Evolutionary conservation across 2,329 filamentous ascomycete genomes (phyloP).

Genomic region (Phialophora macrospora): DNA sequence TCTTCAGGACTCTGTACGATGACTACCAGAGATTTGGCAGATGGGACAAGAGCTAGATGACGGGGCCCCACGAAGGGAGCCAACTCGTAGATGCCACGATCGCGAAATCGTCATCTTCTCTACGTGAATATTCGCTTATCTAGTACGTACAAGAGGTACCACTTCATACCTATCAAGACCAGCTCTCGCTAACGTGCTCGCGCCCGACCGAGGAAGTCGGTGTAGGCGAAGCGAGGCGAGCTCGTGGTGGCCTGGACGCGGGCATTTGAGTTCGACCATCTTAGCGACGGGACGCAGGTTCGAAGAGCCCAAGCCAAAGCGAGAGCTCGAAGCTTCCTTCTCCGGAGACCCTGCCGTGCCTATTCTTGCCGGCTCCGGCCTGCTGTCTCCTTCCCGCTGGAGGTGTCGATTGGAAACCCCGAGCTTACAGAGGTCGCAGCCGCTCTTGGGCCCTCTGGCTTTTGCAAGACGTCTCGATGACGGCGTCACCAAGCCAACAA

Average conservation of each 20-base stretch:
- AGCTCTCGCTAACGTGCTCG: neutral
- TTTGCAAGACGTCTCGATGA: neutral
- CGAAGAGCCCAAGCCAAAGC: neutral
- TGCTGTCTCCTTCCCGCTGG: neutral
- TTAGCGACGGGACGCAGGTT: neutral
- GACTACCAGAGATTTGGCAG: constrained; percentile 56
- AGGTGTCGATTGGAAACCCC: neutral
- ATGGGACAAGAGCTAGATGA: constrained; percentile 51
- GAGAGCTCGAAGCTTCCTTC: neutral
- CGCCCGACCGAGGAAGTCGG: neutral
- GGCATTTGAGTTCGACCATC: neutral
- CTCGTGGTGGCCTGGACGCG: neutral
- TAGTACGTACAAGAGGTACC: neutral
- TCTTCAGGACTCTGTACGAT: constrained; percentile 60
- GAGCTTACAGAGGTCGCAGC: too few species aligned
- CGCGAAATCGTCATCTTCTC: neutral
- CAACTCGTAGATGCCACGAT: neutral
- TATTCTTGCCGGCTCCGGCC: neutral
- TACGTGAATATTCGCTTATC: neutral
- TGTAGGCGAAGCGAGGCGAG: neutral
- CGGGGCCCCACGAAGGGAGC: neutral
- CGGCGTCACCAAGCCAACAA: neutral
- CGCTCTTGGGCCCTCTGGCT: neutral
- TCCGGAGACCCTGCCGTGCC: neutral
- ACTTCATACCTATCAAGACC: neutral